Evolutionary conservation across 169 alveolate genomes (phyloP), one percentile per base, ranked within the genome.

Genomic region (Cryptosporidium tyzzeri): DNA sequence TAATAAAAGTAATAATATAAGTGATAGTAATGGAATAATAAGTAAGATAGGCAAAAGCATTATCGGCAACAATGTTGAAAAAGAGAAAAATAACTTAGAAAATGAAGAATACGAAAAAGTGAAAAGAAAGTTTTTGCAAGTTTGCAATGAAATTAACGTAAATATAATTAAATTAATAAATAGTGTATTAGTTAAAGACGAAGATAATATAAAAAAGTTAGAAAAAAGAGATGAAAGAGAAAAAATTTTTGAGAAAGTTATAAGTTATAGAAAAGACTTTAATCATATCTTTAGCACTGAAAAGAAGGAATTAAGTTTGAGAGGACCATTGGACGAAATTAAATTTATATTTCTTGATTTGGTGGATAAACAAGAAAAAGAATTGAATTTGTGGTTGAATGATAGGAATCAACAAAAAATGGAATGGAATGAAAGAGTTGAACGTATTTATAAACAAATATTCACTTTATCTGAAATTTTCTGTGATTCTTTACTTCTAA

Each of bases 351-450:
- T 73, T 16, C 48, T 59, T 10, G 45, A 73, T 21, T 53, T 73
- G 35, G 68, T 58, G n/a, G 48, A 73, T 14, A 44, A n/a, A 14
- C 86, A 73, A 26, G 86, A 73, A 41, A 73, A 37, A n/a, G 86
- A 73, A n/a, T 37, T 73, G 31, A 73, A 37, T 21, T 31, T 7
- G 50, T 73, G 62, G 68, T 1, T 73, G 3, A 59, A 59, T 31
- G n/a, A 12, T n/a, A 35, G 35, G 41, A 50, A 9, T 4, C 21
- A 53, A 12, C 29, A 53, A 26, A 16, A 10, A 35, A 29, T 18
- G 12, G 71, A 55, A 58, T 26, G 44, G 44, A 51, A 26, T 53
- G 85, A 71, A 29, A 39, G 48, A 3, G 44, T 71, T 35, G 37
- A 18, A n/a, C 5, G 51, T 23, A 73, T 73, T 18, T 37, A 73